phyloP scores from a whole-genome alignment of 148 eudicot species.

The Agrostemma githago region DNA sequence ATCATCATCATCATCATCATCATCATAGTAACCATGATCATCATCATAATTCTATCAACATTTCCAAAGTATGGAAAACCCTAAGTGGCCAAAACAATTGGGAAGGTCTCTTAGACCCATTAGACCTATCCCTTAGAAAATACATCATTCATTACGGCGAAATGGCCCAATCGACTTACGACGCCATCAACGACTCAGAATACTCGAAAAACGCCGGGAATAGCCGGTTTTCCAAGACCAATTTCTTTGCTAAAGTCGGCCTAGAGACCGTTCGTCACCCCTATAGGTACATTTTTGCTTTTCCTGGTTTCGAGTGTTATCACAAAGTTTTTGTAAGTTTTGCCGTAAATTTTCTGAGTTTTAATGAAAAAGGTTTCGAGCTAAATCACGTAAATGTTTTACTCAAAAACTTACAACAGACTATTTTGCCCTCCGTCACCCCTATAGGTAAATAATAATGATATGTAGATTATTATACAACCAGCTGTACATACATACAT shows the following conservation, averaged over 20 bases:
- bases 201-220: conserved; percentile 52
- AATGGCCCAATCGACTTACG: conserved; percentile 67
- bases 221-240: conserved; percentile 32
- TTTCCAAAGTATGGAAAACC: conserved; percentile 53
- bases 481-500: too few relatives aligned
- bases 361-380: too few relatives aligned
- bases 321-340: too few relatives aligned
- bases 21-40: conserved; percentile 17
- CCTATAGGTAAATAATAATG: too few relatives aligned
- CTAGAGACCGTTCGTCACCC: conserved; percentile 24
- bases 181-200: conserved; percentile 44
- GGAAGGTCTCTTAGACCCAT: conserved; percentile 60
- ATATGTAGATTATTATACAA: too few relatives aligned
- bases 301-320: too few relatives aligned
- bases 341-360: too few relatives aligned
- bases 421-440: too few relatives aligned
- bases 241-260: conserved; percentile 41
- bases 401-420: too few relatives aligned
- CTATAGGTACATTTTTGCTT: conserved; percentile 16
- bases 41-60: conserved; percentile 4
- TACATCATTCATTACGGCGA: conserved; percentile 74
- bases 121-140: conserved; percentile 57
- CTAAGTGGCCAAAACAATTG: conserved; percentile 65
- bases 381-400: too few relatives aligned
- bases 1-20: background rate